phyloP scores from a whole-genome alignment of 345 rosid species.

The Kernera saxatilis region DNA sequence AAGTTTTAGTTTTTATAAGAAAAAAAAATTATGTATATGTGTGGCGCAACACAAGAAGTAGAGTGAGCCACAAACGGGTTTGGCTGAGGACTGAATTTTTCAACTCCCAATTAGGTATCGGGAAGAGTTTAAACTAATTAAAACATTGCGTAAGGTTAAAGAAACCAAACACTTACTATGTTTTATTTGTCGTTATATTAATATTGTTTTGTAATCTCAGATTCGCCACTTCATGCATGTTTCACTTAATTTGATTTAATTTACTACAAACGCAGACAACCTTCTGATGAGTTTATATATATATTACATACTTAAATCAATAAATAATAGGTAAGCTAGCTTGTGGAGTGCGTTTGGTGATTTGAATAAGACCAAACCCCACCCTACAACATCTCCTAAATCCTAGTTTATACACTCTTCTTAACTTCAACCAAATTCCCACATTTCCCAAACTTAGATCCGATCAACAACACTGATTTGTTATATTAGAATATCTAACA shows the following conservation, averaged over 20 bases:
- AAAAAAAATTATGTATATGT: not conserved
- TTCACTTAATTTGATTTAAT: slow-evolving; percentile 1
- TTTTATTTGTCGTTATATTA: slow-evolving; percentile 17
- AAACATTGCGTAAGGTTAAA: slow-evolving; percentile 33
- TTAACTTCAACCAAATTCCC: slow-evolving; percentile 15
- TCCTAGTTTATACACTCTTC: slow-evolving; percentile 17
- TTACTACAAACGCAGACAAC: slow-evolving; percentile 17
- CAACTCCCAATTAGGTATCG: slow-evolving; percentile 33
- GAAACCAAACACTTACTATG: slow-evolving; percentile 25
- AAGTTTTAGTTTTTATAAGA: not conserved
- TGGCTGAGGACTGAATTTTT: slow-evolving; percentile 29
- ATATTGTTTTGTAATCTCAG: slow-evolving; percentile 17
- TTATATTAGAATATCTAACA: not conserved
- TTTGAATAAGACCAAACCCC: slow-evolving; percentile 19
- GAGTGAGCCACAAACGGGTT: slow-evolving; percentile 27
- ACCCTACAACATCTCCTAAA: slow-evolving; percentile 16
- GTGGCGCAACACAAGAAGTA: slow-evolving; percentile 29
- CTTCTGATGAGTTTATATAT: slow-evolving; percentile 19
- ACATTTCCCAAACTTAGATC: slow-evolving; percentile 33
- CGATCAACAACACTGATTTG: slow-evolving; percentile 14
- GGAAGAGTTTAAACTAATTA: slow-evolving; percentile 32
- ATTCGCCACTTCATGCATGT: slow-evolving; percentile 22
- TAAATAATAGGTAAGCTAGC: not conserved
- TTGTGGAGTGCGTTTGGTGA: slow-evolving; percentile 21
- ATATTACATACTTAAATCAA: not conserved